Evolutionary conservation across 768 basidiomycete species (phyloP).

Genomic region (Glaciozyma antarctica): DNA sequence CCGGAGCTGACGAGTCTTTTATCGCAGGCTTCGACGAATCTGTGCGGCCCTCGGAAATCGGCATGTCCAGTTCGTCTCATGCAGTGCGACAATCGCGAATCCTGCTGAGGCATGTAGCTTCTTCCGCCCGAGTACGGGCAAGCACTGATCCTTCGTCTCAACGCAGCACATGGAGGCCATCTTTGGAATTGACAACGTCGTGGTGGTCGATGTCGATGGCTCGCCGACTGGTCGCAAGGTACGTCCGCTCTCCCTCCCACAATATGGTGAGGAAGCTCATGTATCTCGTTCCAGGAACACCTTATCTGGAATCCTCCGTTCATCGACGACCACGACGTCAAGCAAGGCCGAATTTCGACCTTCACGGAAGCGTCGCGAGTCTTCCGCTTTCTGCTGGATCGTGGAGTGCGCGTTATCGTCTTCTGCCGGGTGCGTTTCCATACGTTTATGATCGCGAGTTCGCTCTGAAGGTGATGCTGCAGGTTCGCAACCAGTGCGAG

Average conservation of each 20-base stretch:
- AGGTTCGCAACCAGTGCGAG: constrained; percentile 76
- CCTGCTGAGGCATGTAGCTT: constrained; percentile 43
- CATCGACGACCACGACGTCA: constrained; percentile 50
- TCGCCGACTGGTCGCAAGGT: constrained; percentile 65
- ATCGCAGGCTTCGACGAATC: constrained; percentile 26
- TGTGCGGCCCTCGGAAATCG: constrained; percentile 33
- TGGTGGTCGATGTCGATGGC: constrained; percentile 66
- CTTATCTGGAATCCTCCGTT: constrained; percentile 65
- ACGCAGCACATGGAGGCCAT: constrained; percentile 61
- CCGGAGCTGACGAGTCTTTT: neutral
- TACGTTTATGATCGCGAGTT: neutral
- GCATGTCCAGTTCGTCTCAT: constrained; percentile 56
- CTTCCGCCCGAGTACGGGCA: neutral
- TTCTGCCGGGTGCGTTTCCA: constrained; percentile 61
- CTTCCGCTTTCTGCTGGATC: constrained; percentile 72
- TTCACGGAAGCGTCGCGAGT: constrained; percentile 59
- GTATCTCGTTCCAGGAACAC: constrained; percentile 45
- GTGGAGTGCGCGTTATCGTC: constrained; percentile 70
- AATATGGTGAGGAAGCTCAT: too few relatives aligned
- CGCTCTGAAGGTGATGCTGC: neutral
- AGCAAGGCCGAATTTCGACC: constrained; percentile 51
- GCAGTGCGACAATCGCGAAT: constrained; percentile 76
- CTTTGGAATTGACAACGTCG: constrained; percentile 60
- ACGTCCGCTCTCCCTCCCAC: neutral
- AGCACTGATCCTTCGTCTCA: too few relatives aligned